These are phyloP conservation scores for Globisporangium acanthophoron DNA, from an alignment of 352 stramenopile genomes.

Conservation along the genomic window DNA sequence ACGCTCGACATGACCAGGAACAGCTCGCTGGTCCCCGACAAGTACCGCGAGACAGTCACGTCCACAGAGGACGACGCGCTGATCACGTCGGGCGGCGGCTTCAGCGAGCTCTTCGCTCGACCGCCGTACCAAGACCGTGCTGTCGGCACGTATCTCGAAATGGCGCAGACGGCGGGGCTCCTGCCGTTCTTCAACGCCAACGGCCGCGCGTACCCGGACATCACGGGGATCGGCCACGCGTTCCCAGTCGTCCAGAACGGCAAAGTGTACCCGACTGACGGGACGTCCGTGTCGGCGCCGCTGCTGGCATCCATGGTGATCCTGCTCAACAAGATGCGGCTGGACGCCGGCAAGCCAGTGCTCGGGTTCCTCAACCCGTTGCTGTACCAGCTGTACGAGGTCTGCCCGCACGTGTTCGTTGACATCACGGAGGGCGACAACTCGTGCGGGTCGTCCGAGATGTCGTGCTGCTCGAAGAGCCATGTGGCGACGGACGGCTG, in stretches of 20 bases:
- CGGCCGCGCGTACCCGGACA: conserved; percentile 57
- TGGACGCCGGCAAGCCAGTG: conserved; percentile 25
- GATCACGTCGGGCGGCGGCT: conserved; percentile 74
- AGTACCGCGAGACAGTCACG: conserved; percentile 49
- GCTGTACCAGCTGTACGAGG: conserved; percentile 52
- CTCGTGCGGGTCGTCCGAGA: conserved; percentile 36
- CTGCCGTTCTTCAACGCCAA: conserved; percentile 27
- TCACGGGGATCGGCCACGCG: conserved; percentile 54
- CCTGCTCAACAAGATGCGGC: conserved; percentile 46
- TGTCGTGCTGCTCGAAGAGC: conserved; percentile 45
- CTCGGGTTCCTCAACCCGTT: conserved; percentile 73
- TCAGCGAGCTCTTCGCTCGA: conserved; percentile 47
- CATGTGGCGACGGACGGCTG: conserved; percentile 48
- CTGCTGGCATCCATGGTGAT: conserved; percentile 58
- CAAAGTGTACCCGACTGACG: conserved; percentile 46
- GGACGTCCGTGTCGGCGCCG: conserved; percentile 68
- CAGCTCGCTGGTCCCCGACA: conserved; percentile 3
- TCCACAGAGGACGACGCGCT: conserved; percentile 36
- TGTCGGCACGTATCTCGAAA: conserved; percentile 30
- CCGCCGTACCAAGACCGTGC: conserved; percentile 42
- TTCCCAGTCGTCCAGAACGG: conserved; percentile 64
- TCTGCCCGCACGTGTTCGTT: conserved; percentile 63
- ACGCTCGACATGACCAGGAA: conserved; percentile 19
- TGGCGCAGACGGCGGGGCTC: conserved; percentile 19
- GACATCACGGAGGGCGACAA: conserved; percentile 65